Base-by-base conservation (phyloP, 129 eudicot genomes). In the Logfia minima region DNA sequence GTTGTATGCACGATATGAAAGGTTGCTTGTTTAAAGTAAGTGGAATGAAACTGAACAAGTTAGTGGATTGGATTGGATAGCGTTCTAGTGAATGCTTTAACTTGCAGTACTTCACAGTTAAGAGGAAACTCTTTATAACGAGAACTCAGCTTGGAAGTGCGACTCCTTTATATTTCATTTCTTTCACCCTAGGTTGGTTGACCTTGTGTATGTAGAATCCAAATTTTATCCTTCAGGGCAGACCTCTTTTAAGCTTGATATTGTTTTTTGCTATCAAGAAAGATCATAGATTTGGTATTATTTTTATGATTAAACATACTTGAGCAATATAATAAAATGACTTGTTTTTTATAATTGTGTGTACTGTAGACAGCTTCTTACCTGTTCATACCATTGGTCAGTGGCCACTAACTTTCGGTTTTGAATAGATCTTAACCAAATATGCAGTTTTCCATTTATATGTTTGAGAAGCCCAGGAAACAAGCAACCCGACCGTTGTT, bases 71-170 rank as follows among this genome's bases (percentile, higher is more conserved):
- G 24, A 56, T 77, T 18, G 17, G 62, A 37, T 77, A 26, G 69
- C 14, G 10, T 35, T 77, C 5, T 34, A 77, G 68, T 59, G 51
- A 70, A 64, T 68, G 43, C 29, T 77, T 34, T 13, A 77, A 35
- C 16, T 55, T 53, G 58, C 52, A 23, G 9, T 23, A 21, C 5
- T 22, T 66, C 10, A 66, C 45, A 34, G 7, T n/a, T 14, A 34
- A 34, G 3, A 52, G 63, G 5, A 16, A 58, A 9, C 16, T 56
- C 21, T 22, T 72, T 56, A 53, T 8, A 24, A 39, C 41, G 18
- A 35, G 62, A 29, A 56, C 37, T 55, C 10, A 21, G 10, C 41
- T 78, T 35, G 69, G 66, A 69, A 78, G 13, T 4, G 31, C 39
- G 28, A 39, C 41, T 24, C 39, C 10, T 48, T 4, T 10, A 22